Evolutionary conservation across 495 filamentous ascomycete species (phyloP), one percentile per base, ranked within the genome.

Genomic region (Trichoderma erinaceum): DNA sequence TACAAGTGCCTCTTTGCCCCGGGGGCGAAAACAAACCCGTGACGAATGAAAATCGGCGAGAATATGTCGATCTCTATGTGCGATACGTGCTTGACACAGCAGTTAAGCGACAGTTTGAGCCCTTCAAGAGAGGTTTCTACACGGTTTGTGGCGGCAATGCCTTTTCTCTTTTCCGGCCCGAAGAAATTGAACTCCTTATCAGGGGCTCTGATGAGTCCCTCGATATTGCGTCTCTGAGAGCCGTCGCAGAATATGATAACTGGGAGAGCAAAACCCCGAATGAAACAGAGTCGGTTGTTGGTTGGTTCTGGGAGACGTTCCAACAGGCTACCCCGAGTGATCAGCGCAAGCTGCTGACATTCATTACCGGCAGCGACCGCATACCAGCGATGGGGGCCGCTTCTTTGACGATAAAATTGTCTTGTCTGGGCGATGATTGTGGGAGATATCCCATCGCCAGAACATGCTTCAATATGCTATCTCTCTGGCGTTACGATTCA

Each of bases 71-170:
- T 68, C 81, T 91, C 11, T 97, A 97, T 72, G 86, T 97, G 5
- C 86, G 87, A 48, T 89, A 94, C 75, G 78, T 93, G 16, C 85
- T 97, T 18, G 92, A 97, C 73, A 88, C 85, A 25, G 84, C 90
- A 1, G 90, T 97, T 18, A 77, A 84, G 66, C 83, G 91, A 61
- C 93, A 97, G 73, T 97, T 93, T 68, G 94, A 97, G 77, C 94
- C 93, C 13, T 97, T 97, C 82, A 96, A 94, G 75, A 87, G 93
- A 58, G 93, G 93, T 4, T 97, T 97, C 76, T 97, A 90, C 78
- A 96, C 90, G 3, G 92, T 97, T 48, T 96, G 92, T 75, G 91
- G 90, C 41, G 92, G 93, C 27, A 96, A 96, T 75, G 93, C 93
- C 18, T 80, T 97, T 27, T 92, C 90, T 3, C 83, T 97, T 13